phyloP scores from a whole-genome alignment of 768 basidiomycete genomes.

The Pulveroboletus sp. region DNA sequence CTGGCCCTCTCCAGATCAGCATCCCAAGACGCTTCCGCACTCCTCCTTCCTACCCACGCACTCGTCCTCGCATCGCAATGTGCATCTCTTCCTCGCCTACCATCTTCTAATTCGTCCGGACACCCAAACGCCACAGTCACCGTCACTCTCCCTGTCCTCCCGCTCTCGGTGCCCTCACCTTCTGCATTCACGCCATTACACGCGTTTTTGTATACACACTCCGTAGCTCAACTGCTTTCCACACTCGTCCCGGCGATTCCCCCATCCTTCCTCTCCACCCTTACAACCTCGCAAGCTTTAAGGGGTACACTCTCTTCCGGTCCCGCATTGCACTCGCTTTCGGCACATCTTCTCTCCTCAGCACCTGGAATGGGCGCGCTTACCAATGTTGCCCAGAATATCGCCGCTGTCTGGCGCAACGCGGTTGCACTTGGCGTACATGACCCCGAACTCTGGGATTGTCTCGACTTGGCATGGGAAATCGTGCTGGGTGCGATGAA shows the following conservation, averaged over 20 bases:
- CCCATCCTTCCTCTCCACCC: constrained; percentile 26
- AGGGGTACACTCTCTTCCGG: constrained; percentile 45
- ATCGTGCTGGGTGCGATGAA: constrained; percentile 58
- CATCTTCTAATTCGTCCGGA: constrained; percentile 34
- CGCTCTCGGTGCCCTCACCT: constrained; percentile 59
- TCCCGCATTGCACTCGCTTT: constrained; percentile 50
- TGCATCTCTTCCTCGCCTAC: constrained; percentile 55
- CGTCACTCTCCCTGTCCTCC: constrained; percentile 54
- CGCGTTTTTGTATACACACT: constrained; percentile 64
- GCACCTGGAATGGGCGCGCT: constrained; percentile 43
- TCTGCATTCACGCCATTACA: constrained; percentile 55
- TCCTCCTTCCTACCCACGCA: constrained; percentile 65
- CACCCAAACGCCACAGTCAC: constrained; percentile 29
- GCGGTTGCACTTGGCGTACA: constrained; percentile 63
- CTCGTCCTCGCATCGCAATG: constrained; percentile 68
- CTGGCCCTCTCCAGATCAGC: constrained; percentile 40
- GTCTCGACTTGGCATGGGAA: constrained; percentile 65
- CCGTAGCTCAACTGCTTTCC: constrained; percentile 45
- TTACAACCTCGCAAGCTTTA: constrained; percentile 29
- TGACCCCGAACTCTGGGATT: constrained; percentile 61
- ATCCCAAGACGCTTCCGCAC: constrained; percentile 29
- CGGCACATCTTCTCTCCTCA: constrained; percentile 46
- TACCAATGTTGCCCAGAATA: constrained; percentile 41
- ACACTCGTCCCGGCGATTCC: constrained; percentile 39
- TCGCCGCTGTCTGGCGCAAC: constrained; percentile 72